These are phyloP conservation scores for Hypsizygus marmoreus DNA, from an alignment of 768 basidiomycete genomes.

Conservation along the genomic window DNA sequence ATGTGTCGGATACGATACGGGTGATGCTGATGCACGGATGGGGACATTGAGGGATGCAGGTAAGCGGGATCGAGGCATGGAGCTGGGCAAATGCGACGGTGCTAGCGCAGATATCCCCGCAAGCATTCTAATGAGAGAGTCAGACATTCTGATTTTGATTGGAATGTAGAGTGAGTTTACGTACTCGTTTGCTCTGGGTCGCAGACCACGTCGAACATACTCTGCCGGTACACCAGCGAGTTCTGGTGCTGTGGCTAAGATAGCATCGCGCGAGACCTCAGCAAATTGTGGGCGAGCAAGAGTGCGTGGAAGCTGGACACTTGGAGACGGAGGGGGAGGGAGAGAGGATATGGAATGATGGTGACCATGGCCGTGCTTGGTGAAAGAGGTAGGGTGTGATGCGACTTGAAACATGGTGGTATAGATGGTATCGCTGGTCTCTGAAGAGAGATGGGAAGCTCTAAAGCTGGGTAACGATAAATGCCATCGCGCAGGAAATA, in stretches of 20 bases:
- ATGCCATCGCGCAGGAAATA: constrained; percentile 20
- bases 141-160: constrained; percentile 15
- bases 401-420: constrained; percentile 50
- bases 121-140: constrained; percentile 44
- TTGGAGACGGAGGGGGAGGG: constrained; percentile 20
- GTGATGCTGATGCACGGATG: constrained; percentile 29
- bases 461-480: constrained; percentile 7
- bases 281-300: constrained; percentile 63
- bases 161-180: constrained; percentile 24
- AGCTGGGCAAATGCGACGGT: constrained; percentile 58
- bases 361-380: constrained; percentile 37
- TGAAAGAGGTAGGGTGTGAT: constrained; percentile 42
- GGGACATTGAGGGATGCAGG: constrained; percentile 59
- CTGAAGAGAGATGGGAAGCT: constrained; percentile 9
- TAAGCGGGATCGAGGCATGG: constrained; percentile 66
- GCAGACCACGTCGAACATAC: constrained; percentile 68
- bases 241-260: constrained; percentile 68
- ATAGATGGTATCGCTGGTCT: constrained; percentile 1
- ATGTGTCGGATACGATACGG: constrained; percentile 52
- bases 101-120: constrained; percentile 54
- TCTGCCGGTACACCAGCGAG: constrained; percentile 64
- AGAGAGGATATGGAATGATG: constrained; percentile 28
- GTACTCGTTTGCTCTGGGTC: constrained; percentile 44
- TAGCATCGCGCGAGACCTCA: constrained; percentile 58
- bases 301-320: constrained; percentile 70